phyloP scores from a whole-genome alignment of 192 early-diverging fungal genomes.

The Lunasporangiospora selenospora region DNA sequence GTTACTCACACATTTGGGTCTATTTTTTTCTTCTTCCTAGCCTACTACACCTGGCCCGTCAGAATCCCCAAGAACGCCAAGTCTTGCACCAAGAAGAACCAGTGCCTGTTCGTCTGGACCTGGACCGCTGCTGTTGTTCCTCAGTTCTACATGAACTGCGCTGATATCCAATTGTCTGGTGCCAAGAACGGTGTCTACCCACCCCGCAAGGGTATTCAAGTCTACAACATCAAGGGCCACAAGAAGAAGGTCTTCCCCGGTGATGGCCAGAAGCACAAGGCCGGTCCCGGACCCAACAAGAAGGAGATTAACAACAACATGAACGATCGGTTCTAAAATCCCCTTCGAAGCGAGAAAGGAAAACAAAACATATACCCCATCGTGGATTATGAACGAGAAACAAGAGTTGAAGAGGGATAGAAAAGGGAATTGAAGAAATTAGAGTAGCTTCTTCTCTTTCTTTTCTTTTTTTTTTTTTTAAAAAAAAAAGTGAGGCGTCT shows the following conservation, averaged over 20 bases:
- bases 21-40: too few relatives aligned
- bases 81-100: constrained; percentile 31
- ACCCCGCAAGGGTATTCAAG: too few relatives aligned
- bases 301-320: constrained; percentile 33
- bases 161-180: constrained; percentile 66
- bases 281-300: constrained; percentile 19
- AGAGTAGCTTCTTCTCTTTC: too few relatives aligned
- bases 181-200: constrained; percentile 17
- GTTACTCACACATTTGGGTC: not conserved
- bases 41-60: constrained; percentile 47
- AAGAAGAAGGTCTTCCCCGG: constrained; percentile 22
- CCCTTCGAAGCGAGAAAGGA: too few relatives aligned
- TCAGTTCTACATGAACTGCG: constrained; percentile 83
- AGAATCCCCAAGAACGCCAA: constrained; percentile 49
- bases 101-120: constrained; percentile 60
- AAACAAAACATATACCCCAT: too few relatives aligned
- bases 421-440: too few relatives aligned
- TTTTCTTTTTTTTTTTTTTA: too few relatives aligned
- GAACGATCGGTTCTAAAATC: too few relatives aligned
- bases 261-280: constrained; percentile 35
- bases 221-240: too few relatives aligned
- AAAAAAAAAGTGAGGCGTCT: too few relatives aligned
- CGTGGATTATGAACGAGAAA: too few relatives aligned
- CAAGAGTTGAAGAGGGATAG: too few relatives aligned
- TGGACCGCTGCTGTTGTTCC: constrained; percentile 77